Evolutionary conservation across 1,284 basidiomycete genomes (phyloP), one percentile per base, ranked within the genome.

Genomic region (Ceratobasidium sp.): DNA sequence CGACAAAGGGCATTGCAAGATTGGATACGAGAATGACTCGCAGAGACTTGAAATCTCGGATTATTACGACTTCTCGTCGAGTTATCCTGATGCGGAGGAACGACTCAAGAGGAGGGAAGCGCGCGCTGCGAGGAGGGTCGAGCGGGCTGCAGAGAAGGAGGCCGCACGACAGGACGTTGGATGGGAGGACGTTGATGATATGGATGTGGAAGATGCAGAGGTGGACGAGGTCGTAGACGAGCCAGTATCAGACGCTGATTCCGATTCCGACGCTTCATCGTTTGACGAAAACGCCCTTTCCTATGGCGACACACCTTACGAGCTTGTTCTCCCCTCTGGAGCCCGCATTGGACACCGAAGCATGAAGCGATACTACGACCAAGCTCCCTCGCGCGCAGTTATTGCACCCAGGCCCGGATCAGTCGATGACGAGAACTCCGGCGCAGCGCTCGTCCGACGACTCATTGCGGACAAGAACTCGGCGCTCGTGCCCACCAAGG

Each of bases 1-100:
- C 64, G 95, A 96, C 84, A 98, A 98, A 82, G 87, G 87, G 50
- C 98, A 99, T 79, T 98, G 96, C 87, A 98, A 98, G 82, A 89
- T 99, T 74, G 93, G 94, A 0, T 99, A 98, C 80, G 93, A 95
- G 70, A 84, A 86, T 0, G 90, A 93, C 77, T 82, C 85, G 52
- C 95, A 98, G 78, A 87, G 90, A 58, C 87, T 97, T 57, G 96
- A 98, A 79, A 78, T 98, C 6, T 93, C 95, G 0, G 97, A 98
- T 78, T 98, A 87, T 80, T 99, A 98, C 82, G 95, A 98, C 81
- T 99, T 97, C 81, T 87, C 89, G 0, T 83, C 86, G 1, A 94
- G 91, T 21, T 96, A 96, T 79, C 91, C 91, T 0, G 86, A 88
- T 72, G 85, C 84, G 8, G 81, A 83, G 35, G 77, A 75, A 72